A percentile compares a stretch with the other conserved stretches of the same genome.
phyloP scores from a whole-genome alignment of 2,329 filamentous ascomycete genomes.

The Dactylellina sp. region DNA sequence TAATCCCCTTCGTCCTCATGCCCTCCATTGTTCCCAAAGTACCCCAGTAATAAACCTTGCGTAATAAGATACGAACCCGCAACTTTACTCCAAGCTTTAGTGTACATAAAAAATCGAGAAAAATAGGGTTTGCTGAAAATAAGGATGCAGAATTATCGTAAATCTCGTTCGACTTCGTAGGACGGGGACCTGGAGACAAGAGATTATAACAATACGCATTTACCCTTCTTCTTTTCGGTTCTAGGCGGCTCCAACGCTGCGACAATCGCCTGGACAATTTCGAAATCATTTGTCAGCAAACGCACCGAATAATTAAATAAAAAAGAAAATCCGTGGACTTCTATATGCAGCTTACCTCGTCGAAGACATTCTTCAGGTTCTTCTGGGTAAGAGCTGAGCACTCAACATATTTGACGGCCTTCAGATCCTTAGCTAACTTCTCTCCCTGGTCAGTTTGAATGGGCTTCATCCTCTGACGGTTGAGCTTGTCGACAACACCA shows the following conservation, averaged over 20 bases:
- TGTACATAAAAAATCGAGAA: conserved; percentile 48
- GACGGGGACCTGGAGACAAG: conserved; percentile 1
- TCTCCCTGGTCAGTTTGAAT: conserved; percentile 94
- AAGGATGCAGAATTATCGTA: conserved; percentile 45
- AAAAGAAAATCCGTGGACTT: no score
- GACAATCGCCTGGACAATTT: conserved; percentile 80
- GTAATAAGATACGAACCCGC: conserved; percentile 44
- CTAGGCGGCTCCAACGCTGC: conserved; percentile 89
- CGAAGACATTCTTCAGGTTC: conserved; percentile 98
- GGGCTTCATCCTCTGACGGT: conserved; percentile 95
- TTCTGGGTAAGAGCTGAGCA: conserved; percentile 98
- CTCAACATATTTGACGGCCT: conserved; percentile 95
- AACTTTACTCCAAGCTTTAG: conserved; percentile 41
- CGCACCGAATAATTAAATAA: not conserved
- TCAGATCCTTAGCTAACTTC: conserved; percentile 95
- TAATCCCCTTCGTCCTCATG: conserved; percentile 9
- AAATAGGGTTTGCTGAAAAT: conserved; percentile 34
- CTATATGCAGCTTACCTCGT: conserved; percentile 77
- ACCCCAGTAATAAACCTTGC: conserved; percentile 29
- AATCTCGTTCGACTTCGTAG: conserved; percentile 41
- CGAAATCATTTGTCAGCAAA: conserved; percentile 31
- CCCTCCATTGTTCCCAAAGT: conserved; percentile 8
- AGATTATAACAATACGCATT: conserved; percentile 76
- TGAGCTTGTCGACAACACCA: conserved; percentile 87
- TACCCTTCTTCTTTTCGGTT: conserved; percentile 78